Evolutionary conservation across 805 yeast species (phyloP).

Genomic region (Yarrowia bubula): DNA sequence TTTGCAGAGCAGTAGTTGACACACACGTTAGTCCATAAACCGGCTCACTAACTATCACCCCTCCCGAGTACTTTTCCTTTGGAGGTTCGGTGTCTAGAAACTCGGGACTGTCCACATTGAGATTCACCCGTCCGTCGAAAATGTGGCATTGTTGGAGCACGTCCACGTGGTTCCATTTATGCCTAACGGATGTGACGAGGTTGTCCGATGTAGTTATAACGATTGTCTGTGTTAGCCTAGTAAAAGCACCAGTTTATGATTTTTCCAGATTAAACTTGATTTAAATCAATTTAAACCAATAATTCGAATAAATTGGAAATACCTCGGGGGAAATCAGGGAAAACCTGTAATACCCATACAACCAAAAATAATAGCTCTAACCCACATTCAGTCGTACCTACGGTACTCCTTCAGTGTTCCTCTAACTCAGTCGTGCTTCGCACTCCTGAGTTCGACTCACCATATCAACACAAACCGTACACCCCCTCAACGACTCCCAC

Average conservation of each 20-base stretch:
- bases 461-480: background rate
- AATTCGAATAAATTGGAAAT: background rate
- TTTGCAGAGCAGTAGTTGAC: background rate
- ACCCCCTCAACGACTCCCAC: background rate
- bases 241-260: too few species aligned
- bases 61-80: background rate
- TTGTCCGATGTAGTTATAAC: background rate
- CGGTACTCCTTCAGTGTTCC: too few species aligned
- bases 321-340: background rate
- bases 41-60: background rate
- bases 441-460: background rate
- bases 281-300: too few species aligned
- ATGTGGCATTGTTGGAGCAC: conserved; percentile 14
- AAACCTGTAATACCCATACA: too few species aligned
- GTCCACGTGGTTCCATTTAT: conserved; percentile 16
- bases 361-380: background rate
- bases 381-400: background rate
- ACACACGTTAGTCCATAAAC: background rate
- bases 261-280: too few species aligned
- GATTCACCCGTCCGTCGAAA: background rate
- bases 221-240: conserved; percentile 3
- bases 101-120: background rate
- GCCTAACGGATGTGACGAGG: background rate
- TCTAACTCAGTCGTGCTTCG: too few species aligned
- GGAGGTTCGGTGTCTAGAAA: background rate